These are phyloP conservation scores for Aspergillus alliaceus DNA, from an alignment of 2,329 filamentous ascomycete genomes.

Conservation along the genomic window DNA sequence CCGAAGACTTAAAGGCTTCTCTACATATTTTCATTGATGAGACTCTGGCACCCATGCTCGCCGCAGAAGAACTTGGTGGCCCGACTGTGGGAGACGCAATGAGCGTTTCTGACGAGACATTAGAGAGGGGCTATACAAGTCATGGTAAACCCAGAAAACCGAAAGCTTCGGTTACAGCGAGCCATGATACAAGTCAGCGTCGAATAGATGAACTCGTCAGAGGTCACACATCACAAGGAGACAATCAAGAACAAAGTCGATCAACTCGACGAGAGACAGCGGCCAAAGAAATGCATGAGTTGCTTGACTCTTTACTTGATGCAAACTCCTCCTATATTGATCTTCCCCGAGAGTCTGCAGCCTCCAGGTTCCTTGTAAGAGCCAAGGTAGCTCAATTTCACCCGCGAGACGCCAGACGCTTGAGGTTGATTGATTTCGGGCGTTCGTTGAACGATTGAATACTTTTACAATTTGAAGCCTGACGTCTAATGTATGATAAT, in stretches of 20 bases:
- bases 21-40: constrained; percentile 71
- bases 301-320: constrained; percentile 50
- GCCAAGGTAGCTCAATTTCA: constrained; percentile 59
- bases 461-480: too few relatives aligned
- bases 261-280: constrained; percentile 50
- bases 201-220: constrained; percentile 55
- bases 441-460: constrained; percentile 32
- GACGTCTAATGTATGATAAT: background rate
- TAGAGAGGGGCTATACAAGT: constrained; percentile 55
- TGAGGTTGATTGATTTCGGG: constrained; percentile 57
- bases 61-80: constrained; percentile 79
- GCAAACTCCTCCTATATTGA: constrained; percentile 50
- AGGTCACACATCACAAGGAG: constrained; percentile 27
- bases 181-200: constrained; percentile 42
- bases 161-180: constrained; percentile 28
- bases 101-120: constrained; percentile 58
- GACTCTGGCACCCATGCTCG: constrained; percentile 71
- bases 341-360: constrained; percentile 52
- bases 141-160: constrained; percentile 49
- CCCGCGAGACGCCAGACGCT: constrained; percentile 52
- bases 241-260: constrained; percentile 21
- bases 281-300: constrained; percentile 46
- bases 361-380: constrained; percentile 54
- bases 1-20: constrained; percentile 60
- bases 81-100: constrained; percentile 76